Percentiles rank a stretch among this genome's conserved stretches.
Evolutionary conservation across 2,329 filamentous ascomycete genomes (phyloP).

Genomic region (Xylariaceae sp.): DNA sequence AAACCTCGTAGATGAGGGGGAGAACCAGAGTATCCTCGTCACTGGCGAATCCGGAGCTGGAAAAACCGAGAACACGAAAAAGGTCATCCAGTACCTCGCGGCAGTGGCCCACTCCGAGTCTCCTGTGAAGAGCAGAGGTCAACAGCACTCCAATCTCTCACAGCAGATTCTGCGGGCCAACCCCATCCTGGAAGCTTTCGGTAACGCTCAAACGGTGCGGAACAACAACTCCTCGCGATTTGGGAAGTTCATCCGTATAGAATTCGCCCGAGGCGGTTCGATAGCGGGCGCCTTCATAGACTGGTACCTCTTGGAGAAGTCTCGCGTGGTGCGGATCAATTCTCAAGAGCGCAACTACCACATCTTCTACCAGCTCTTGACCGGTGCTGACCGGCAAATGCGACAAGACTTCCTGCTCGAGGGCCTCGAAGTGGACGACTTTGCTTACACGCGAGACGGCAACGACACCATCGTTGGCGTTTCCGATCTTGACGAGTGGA

Average conservation of each 20-base stretch:
- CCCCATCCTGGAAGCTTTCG: slow-evolving; percentile 94
- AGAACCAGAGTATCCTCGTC: slow-evolving; percentile 95
- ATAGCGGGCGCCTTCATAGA: slow-evolving; percentile 96
- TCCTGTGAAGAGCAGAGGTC: slow-evolving; percentile 50
- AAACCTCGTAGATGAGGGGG: slow-evolving; percentile 87
- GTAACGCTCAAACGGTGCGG: slow-evolving; percentile 93
- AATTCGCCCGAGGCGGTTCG: slow-evolving; percentile 79
- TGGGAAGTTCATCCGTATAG: slow-evolving; percentile 97
- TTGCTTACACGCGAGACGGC: slow-evolving; percentile 83
- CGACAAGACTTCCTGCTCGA: slow-evolving; percentile 71
- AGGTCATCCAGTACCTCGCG: slow-evolving; percentile 96
- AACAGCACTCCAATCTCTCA: slow-evolving; percentile 74
- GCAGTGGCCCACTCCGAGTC: slow-evolving; percentile 84
- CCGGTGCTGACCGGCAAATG: slow-evolving; percentile 67
- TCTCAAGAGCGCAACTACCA: slow-evolving; percentile 90
- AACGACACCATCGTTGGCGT: slow-evolving; percentile 89
- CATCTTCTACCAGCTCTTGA: slow-evolving; percentile 91
- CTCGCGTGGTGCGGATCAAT: slow-evolving; percentile 87
- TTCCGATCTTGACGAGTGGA: slow-evolving; percentile 88
- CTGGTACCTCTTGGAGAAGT: slow-evolving; percentile 97
- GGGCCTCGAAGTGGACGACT: slow-evolving; percentile 71
- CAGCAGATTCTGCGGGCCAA: slow-evolving; percentile 95
- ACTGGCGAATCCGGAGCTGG: slow-evolving; percentile 97
- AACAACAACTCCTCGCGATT: slow-evolving; percentile 99
- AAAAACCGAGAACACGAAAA: slow-evolving; percentile 99